Evolutionary conservation across 108 stramenopile genomes (phyloP).

Genomic region (Fragilaria crotonensis): DNA sequence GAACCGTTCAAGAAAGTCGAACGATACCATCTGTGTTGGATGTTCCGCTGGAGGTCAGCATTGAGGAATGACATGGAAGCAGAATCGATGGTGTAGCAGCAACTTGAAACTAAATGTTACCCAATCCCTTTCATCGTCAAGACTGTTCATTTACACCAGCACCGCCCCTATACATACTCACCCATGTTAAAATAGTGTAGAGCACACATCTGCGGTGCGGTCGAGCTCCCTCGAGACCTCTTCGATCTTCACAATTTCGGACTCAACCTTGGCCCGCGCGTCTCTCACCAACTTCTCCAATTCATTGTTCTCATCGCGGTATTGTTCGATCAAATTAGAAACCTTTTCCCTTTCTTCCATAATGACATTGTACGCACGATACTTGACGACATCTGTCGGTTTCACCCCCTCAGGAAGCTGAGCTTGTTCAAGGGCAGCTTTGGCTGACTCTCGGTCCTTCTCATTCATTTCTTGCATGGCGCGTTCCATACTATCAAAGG

Average conservation of each 20-base stretch:
- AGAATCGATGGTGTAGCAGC: too few relatives aligned
- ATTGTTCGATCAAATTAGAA: slow-evolving; percentile 2
- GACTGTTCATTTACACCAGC: too few relatives aligned
- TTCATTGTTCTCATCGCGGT: not conserved
- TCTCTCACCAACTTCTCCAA: too few relatives aligned
- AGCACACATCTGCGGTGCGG: slow-evolving; percentile 23
- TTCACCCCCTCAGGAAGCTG: slow-evolving; percentile 22
- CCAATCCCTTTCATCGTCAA: too few relatives aligned
- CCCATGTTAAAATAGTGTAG: too few relatives aligned
- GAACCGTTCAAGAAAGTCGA: too few relatives aligned
- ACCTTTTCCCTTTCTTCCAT: slow-evolving; percentile 3
- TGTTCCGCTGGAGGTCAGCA: too few relatives aligned
- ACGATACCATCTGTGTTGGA: too few relatives aligned
- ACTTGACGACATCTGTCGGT: slow-evolving; percentile 13
- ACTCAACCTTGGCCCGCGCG: too few relatives aligned
- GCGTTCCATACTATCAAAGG: slow-evolving; percentile 16
- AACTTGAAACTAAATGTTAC: too few relatives aligned
- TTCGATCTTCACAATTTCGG: slow-evolving; percentile 11
- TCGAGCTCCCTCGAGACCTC: slow-evolving; percentile 12
- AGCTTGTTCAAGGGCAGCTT: slow-evolving; percentile 4
- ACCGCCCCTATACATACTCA: too few relatives aligned
- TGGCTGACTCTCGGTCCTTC: slow-evolving; percentile 20
- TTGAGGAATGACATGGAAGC: too few relatives aligned
- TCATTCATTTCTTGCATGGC: slow-evolving; percentile 8
- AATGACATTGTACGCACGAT: slow-evolving; percentile 7